phyloP scores from a whole-genome alignment of 2,329 filamentous ascomycete species.

The Calonectria hawksworthii region DNA sequence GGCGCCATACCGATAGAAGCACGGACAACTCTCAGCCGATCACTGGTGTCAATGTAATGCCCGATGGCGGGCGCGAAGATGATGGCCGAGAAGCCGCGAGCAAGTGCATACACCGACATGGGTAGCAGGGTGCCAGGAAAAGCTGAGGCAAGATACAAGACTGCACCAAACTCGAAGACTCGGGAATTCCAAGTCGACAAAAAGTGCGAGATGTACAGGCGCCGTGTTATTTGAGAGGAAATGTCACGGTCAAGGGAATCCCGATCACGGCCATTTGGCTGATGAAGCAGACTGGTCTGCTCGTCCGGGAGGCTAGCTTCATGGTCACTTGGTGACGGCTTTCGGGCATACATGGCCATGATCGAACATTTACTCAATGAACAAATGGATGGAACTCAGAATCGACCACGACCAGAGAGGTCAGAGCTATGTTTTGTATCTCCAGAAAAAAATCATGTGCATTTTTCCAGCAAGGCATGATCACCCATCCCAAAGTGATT shows the following conservation, averaged over 20 bases:
- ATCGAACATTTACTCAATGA: neutral
- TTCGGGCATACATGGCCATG: neutral
- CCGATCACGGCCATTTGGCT: too few relatives aligned
- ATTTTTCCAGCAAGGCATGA: neutral
- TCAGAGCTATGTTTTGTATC: neutral
- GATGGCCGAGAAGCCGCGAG: slow-evolving; percentile 69
- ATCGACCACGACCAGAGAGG: neutral
- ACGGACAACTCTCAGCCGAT: slow-evolving; percentile 63
- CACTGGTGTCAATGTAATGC: slow-evolving; percentile 65
- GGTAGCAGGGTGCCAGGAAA: slow-evolving; percentile 72
- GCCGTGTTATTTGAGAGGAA: slow-evolving; percentile 19
- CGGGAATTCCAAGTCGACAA: slow-evolving; percentile 74
- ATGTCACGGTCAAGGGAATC: neutral
- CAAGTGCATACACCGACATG: slow-evolving; percentile 75
- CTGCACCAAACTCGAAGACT: slow-evolving; percentile 72
- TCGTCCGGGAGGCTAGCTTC: neutral
- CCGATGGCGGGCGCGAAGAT: slow-evolving; percentile 71
- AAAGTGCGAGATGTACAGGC: slow-evolving; percentile 70
- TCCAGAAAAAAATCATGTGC: neutral
- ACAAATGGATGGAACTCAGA: neutral
- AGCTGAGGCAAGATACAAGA: slow-evolving; percentile 68
- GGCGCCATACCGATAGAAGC: slow-evolving; percentile 56
- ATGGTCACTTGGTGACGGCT: neutral
- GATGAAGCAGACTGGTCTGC: neutral
- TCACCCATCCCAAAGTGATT: neutral